phyloP scores from a whole-genome alignment of 306 rosid species.

The Cicer chorassanicum region DNA sequence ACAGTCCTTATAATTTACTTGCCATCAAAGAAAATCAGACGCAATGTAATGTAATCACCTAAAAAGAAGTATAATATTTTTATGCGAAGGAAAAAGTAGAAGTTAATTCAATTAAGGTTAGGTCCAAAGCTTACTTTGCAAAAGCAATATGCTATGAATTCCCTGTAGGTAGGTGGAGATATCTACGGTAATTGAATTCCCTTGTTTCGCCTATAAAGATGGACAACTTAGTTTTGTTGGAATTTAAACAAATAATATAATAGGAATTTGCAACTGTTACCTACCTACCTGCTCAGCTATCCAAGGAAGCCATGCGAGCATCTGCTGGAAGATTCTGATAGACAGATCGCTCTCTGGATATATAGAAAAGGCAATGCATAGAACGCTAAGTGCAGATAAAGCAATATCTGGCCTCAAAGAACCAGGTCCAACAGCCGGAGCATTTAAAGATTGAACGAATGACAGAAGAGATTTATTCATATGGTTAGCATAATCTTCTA shows the following conservation, averaged over 20 bases:
- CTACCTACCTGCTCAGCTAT: conserved; percentile 72
- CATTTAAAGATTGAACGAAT: conserved; percentile 57
- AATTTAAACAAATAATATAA: conserved; percentile 36
- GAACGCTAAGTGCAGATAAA: conserved; percentile 81
- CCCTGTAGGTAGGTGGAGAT: conserved; percentile 81
- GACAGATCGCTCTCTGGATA: conserved; percentile 72
- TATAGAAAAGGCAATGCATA: conserved; percentile 72
- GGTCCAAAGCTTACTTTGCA: conserved; percentile 65
- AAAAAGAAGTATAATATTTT: conserved; percentile 27
- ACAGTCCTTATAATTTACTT: conserved; percentile 29
- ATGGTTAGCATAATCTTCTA: conserved; percentile 64
- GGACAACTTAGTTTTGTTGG: conserved; percentile 42
- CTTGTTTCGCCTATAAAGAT: conserved; percentile 66
- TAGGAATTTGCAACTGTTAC: conserved; percentile 43
- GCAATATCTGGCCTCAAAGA: conserved; percentile 65
- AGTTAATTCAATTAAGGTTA: conserved; percentile 40
- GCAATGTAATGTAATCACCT: conserved; percentile 33
- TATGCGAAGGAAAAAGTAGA: conserved; percentile 39
- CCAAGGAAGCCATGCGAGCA: conserved; percentile 88
- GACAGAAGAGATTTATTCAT: conserved; percentile 67
- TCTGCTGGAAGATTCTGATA: conserved; percentile 66
- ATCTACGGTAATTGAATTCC: conserved; percentile 54
- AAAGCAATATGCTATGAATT: conserved; percentile 75
- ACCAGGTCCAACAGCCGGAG: conserved; percentile 53
- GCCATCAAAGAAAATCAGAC: conserved; percentile 44